These are phyloP conservation scores for Biancaea sappan DNA, from an alignment of 306 rosid genomes.

Conservation along the genomic window DNA sequence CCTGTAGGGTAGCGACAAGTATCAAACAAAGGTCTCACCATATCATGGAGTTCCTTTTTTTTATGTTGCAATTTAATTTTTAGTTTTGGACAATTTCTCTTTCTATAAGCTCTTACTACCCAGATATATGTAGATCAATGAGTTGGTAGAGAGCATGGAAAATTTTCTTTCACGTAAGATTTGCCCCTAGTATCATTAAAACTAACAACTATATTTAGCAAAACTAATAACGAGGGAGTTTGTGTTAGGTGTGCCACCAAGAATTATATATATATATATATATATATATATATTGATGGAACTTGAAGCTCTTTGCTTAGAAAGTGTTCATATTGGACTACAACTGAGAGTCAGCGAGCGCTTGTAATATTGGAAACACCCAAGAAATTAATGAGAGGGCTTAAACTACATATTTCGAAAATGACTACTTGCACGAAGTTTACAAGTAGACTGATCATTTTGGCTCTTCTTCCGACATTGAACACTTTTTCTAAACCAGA, in stretches of 20 bases:
- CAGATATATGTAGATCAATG: neutral
- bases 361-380: slow-evolving; percentile 45
- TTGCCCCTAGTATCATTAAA: neutral
- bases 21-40: slow-evolving; percentile 53
- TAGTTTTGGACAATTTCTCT: slow-evolving; percentile 14
- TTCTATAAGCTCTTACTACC: neutral
- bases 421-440: slow-evolving; percentile 37
- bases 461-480: slow-evolving; percentile 10
- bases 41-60: slow-evolving; percentile 27
- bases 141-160: slow-evolving; percentile 34
- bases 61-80: neutral
- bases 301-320: slow-evolving; percentile 29
- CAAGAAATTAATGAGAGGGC: slow-evolving; percentile 25
- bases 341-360: slow-evolving; percentile 35
- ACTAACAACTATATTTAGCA: neutral
- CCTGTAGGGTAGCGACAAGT: slow-evolving; percentile 60
- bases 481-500: neutral
- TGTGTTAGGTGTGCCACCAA: slow-evolving; percentile 36
- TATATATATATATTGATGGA: neutral
- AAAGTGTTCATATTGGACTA: slow-evolving; percentile 43
- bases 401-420: slow-evolving; percentile 30
- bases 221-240: slow-evolving; percentile 2
- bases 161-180: slow-evolving; percentile 11
- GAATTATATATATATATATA: neutral
- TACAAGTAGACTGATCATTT: slow-evolving; percentile 32